These are phyloP conservation scores for Sungouiozyma ichnusensis DNA, from an alignment of 805 yeast species.

Conservation along the genomic window DNA sequence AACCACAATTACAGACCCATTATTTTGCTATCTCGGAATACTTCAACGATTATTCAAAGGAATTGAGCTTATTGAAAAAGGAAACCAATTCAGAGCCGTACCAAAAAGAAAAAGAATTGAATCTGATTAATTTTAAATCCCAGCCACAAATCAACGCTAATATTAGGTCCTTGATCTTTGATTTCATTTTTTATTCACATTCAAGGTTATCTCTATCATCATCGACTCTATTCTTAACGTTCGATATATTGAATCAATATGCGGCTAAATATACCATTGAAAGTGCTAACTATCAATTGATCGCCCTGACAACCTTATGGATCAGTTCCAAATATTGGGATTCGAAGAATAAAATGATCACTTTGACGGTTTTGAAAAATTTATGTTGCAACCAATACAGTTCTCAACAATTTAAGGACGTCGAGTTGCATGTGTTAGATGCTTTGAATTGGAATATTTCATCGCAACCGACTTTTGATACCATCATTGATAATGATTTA, in stretches of 20 bases:
- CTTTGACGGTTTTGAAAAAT: constrained; percentile 40
- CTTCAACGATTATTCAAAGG: constrained; percentile 32
- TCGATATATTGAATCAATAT: constrained; percentile 74
- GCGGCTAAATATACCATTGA: constrained; percentile 71
- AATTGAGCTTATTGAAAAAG: constrained; percentile 12
- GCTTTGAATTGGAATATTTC: constrained; percentile 55
- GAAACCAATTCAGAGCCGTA: constrained; percentile 3
- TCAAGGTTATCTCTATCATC: constrained; percentile 50
- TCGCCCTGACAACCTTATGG: constrained; percentile 84
- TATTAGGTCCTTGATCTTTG: constrained; percentile 74
- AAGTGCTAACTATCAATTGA: constrained; percentile 73
- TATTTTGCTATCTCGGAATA: constrained; percentile 35
- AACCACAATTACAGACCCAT: constrained; percentile 42
- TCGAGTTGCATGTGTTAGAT: constrained; percentile 58
- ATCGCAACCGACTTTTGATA: constrained; percentile 39
- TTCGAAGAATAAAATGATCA: constrained; percentile 52
- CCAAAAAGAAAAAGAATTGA: neutral
- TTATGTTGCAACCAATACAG: constrained; percentile 50
- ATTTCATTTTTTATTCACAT: constrained; percentile 66
- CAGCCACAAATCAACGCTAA: constrained; percentile 32
- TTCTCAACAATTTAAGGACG: constrained; percentile 44
- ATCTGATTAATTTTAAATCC: constrained; percentile 23
- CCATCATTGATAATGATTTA: constrained; percentile 48
- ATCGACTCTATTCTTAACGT: constrained; percentile 55
- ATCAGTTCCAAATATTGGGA: constrained; percentile 75